These are phyloP conservation scores for Panaeolus cyanescens DNA, from an alignment of 768 basidiomycete species.

Conservation along the genomic window DNA sequence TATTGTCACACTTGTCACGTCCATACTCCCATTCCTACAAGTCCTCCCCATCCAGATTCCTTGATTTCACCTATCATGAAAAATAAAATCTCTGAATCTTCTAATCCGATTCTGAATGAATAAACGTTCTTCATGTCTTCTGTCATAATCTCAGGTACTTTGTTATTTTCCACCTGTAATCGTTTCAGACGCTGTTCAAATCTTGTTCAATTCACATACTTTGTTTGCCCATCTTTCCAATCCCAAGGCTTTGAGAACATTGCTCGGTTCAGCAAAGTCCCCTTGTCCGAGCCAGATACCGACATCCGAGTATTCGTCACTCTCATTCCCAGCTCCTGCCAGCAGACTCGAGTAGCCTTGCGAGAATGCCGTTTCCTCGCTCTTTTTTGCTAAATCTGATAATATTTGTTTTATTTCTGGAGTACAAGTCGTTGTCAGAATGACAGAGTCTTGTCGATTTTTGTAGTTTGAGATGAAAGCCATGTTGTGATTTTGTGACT, in stretches of 20 bases:
- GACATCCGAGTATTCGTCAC: slow-evolving; percentile 57
- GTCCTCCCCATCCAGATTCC: slow-evolving; percentile 34
- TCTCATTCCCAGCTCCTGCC: slow-evolving; percentile 54
- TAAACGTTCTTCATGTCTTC: slow-evolving; percentile 19
- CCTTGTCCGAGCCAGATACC: slow-evolving; percentile 54
- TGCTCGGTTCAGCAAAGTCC: slow-evolving; percentile 26
- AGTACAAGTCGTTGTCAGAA: not conserved
- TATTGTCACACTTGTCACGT: slow-evolving; percentile 9
- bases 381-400: slow-evolving; percentile 34
- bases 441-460: too few relatives aligned
- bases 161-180: not conserved
- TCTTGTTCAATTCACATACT: too few relatives aligned
- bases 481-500: slow-evolving; percentile 1
- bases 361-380: slow-evolving; percentile 39
- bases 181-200: not conserved
- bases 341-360: slow-evolving; percentile 53
- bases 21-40: slow-evolving; percentile 23
- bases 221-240: slow-evolving; percentile 7
- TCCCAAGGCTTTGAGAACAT: slow-evolving; percentile 21
- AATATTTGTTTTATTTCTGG: not conserved
- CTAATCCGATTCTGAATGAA: slow-evolving; percentile 28
- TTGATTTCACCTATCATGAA: slow-evolving; percentile 37
- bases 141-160: not conserved
- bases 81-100: slow-evolving; percentile 30
- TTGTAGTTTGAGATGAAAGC: not conserved